Evolutionary conservation across 2,329 filamentous ascomycete genomes (phyloP).

Genomic region (Fusarium buharicum): DNA sequence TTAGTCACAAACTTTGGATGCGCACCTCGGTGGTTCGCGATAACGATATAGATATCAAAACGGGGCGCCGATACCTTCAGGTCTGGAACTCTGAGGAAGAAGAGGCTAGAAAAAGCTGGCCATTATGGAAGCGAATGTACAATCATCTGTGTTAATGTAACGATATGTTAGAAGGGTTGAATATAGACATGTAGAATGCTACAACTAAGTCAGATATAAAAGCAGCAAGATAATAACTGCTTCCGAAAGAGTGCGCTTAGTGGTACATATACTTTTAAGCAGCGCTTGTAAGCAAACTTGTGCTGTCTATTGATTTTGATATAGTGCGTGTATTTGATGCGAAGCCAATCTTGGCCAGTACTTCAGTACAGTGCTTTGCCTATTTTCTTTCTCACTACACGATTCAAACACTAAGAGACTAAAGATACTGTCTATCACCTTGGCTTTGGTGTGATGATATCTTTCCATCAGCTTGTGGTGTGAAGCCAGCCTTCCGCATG

Average conservation of each 20-base stretch:
- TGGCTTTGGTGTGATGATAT: too few relatives aligned
- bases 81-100: conserved; percentile 80
- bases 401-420: too few relatives aligned
- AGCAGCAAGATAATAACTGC: too few relatives aligned
- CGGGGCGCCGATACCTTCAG: conserved; percentile 85
- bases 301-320: too few relatives aligned
- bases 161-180: neutral
- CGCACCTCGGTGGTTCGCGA: conserved; percentile 72
- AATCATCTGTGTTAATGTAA: conserved; percentile 71
- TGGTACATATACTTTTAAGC: too few relatives aligned
- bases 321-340: too few relatives aligned
- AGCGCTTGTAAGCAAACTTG: too few relatives aligned
- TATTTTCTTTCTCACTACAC: too few relatives aligned
- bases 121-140: conserved; percentile 78
- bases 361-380: too few relatives aligned
- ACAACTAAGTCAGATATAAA: neutral
- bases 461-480: neutral
- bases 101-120: conserved; percentile 77
- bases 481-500: neutral
- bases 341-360: too few relatives aligned
- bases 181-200: neutral
- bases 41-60: conserved; percentile 85
- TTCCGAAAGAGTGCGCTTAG: too few relatives aligned
- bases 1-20: conserved; percentile 79
- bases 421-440: neutral